phyloP scores from a whole-genome alignment of 257 asterid genomes.

The Petunia secreta region DNA sequence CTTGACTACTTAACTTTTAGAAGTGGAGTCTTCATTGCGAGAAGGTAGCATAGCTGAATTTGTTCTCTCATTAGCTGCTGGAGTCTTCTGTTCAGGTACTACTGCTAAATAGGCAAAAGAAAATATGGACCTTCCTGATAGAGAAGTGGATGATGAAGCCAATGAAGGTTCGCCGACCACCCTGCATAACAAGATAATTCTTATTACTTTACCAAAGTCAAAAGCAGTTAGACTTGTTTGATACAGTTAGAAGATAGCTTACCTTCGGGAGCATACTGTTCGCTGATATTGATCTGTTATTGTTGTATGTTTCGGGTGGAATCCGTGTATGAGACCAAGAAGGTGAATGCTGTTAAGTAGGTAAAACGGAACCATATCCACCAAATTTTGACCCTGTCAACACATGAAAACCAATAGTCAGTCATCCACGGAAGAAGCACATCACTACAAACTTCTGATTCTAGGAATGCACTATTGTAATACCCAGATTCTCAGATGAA shows the following conservation, averaged over 20 bases:
- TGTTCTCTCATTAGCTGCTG: conserved; percentile 21
- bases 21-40: conserved; percentile 3
- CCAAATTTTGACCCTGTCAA: conserved; percentile 30
- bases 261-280: conserved; percentile 24
- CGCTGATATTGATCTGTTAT: conserved; percentile 13
- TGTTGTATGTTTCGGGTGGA: conserved; percentile 10
- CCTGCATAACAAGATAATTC: conserved; percentile 22
- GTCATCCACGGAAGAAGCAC: neutral
- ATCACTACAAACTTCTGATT: conserved; percentile 28
- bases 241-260: neutral
- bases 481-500: conserved; percentile 75
- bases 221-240: conserved; percentile 12
- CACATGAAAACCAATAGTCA: neutral
- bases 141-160: conserved; percentile 16
- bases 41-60: conserved; percentile 6
- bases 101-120: conserved; percentile 38
- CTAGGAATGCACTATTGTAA: conserved; percentile 29
- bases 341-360: conserved; percentile 30
- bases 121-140: neutral
- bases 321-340: conserved; percentile 16
- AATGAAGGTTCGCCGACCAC: conserved; percentile 13
- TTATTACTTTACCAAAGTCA: conserved; percentile 4
- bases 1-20: conserved; percentile 19
- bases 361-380: conserved; percentile 34
- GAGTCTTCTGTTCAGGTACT: conserved; percentile 23